These are phyloP conservation scores for Pyrrhoderma noxium DNA, from an alignment of 1,284 basidiomycete genomes.

Conservation along the genomic window DNA sequence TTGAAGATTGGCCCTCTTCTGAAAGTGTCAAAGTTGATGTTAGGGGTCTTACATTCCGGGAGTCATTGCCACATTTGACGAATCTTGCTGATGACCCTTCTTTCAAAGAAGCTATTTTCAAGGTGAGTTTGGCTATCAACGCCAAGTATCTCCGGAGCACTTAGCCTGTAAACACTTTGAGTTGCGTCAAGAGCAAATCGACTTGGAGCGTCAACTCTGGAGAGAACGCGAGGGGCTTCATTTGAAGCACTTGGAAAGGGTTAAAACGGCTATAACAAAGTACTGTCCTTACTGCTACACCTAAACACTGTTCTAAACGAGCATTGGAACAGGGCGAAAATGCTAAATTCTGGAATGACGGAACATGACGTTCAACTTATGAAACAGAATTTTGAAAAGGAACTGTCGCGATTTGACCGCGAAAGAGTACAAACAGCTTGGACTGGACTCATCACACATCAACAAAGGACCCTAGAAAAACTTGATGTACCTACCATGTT, in stretches of 20 bases:
- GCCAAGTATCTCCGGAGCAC: no score
- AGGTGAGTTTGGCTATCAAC: constrained; percentile 33
- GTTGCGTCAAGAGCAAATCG: constrained; percentile 60
- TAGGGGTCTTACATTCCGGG: constrained; percentile 50
- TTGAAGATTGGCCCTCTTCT: no score
- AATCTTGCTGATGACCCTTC: constrained; percentile 43
- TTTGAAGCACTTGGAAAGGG: constrained; percentile 58
- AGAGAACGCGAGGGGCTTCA: constrained; percentile 53
- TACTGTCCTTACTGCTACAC: constrained; percentile 26
- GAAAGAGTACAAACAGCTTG: constrained; percentile 62
- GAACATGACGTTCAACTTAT: constrained; percentile 67
- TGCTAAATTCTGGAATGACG: constrained; percentile 57
- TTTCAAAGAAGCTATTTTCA: constrained; percentile 40
- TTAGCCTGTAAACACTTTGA: constrained; percentile 18
- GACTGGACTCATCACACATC: constrained; percentile 62
- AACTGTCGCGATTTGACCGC: constrained; percentile 55
- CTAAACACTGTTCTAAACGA: background rate
- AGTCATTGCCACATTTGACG: constrained; percentile 52
- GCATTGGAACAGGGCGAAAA: constrained; percentile 44
- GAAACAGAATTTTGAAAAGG: constrained; percentile 51
- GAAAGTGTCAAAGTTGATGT: constrained; percentile 29
- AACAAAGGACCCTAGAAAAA: constrained; percentile 54
- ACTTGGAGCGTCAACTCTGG: constrained; percentile 57
- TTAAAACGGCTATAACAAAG: constrained; percentile 59
- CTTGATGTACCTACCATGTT: constrained; percentile 67